Evolutionary conservation across 179 eudicot species (phyloP), one percentile per base, ranked within the genome.

Genomic region (Corrigiola litoralis): DNA sequence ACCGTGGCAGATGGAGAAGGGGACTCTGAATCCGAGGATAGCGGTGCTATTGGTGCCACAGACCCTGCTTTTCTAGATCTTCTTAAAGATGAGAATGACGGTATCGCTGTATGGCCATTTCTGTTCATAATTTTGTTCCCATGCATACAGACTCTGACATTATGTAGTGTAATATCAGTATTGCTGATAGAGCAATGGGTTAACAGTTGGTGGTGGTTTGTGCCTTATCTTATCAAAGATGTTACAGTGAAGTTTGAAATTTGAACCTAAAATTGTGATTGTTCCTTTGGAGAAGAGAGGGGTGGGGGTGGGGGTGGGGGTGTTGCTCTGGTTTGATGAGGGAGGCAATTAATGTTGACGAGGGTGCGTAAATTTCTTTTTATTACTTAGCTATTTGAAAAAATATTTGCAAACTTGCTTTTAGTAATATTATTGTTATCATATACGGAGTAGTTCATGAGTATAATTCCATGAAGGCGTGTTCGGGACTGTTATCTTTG

Each of bases 31-130:
- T 95, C 95, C 54, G 99, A 91, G 66, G 99, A 91, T 70, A 95
- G 77, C 79, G 74, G 73, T 76, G 67, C 87, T 6, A 82, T 92
- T 78, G 95, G 87, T 77, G 84, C 75, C 24, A 88, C 88, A 52
- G 99, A 95, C 77, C 95, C 99, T 34, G 71, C 87, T 65, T 91
- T 95, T 71, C 90, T 95, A 69, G 99, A 95, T 75, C 85, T 91
- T 71, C 95, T 95, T 58, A 91, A 95, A 81, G 99, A 95, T 77
- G 99, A 95, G 71, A 95, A 95, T 83, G 99, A 95, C 71, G 96
- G 97, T 66, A 90, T 95, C 76, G 88, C 92, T 62, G 99, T 94
- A 90, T 74, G 88, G 56, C 47, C 46, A 33, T 28, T 65, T 72
- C 72, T 54, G 29, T 37, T 18, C 20, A 28, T 17, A 10, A 1